A percentile compares a stretch with the other conserved stretches of the same genome.
Conservation (phyloP, 495 filamentous ascomycete genomes). For the Daldinia caldariorum region DNA sequence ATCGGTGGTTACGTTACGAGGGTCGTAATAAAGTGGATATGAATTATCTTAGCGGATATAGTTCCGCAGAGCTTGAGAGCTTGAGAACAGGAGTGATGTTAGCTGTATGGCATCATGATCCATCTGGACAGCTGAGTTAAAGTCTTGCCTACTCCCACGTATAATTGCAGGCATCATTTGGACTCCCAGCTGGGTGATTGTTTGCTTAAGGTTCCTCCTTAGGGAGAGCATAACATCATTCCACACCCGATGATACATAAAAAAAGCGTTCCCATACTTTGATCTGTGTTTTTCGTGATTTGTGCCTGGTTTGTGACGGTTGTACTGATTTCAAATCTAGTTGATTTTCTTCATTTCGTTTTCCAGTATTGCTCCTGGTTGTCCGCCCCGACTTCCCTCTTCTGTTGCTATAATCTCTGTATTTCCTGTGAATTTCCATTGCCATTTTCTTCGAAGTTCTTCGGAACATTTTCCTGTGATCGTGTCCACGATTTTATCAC, state of each 20-base stretch:
- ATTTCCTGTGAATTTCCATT: constrained; percentile 62
- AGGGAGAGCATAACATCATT: constrained; percentile 15
- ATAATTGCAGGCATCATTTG: not conserved
- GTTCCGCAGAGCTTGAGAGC: not conserved
- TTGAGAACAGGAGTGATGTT: constrained; percentile 12
- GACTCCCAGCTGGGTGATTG: constrained; percentile 2
- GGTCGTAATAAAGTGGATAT: constrained; percentile 15
- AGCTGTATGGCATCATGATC: constrained; percentile 19
- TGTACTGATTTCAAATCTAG: not conserved
- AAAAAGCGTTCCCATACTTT: not conserved
- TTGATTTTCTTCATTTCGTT: constrained; percentile 57
- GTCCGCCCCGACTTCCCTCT: constrained; percentile 74
- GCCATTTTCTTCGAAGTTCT: constrained; percentile 73
- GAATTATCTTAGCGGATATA: not conserved
- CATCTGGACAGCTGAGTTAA: not conserved
- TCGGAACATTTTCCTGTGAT: constrained; percentile 65
- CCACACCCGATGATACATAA: not conserved
- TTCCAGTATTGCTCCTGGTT: constrained; percentile 63
- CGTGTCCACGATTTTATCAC: constrained; percentile 77
- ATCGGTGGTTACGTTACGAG: constrained; percentile 11
- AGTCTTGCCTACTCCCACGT: not conserved
- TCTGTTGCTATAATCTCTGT: constrained; percentile 58
- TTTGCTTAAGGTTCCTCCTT: constrained; percentile 11
- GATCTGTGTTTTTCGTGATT: not conserved
- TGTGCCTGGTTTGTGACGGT: not conserved